Conservation (phyloP, 805 yeast species). For the Deakozyma indianensis region DNA sequence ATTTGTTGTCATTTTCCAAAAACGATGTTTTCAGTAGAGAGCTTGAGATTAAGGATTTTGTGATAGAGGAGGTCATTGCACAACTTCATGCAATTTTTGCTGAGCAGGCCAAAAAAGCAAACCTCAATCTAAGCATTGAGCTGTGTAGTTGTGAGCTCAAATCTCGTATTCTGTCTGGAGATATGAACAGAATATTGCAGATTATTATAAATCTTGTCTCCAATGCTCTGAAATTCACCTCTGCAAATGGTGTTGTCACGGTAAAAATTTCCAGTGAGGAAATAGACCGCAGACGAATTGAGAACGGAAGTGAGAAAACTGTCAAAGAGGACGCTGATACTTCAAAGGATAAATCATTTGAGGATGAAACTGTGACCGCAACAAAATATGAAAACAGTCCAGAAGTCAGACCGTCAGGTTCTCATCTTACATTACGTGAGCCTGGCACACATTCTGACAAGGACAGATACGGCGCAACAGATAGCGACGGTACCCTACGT, state of each 20-base stretch:
- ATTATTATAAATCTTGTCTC: conserved; percentile 82
- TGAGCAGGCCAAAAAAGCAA: conserved; percentile 36
- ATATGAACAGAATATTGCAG: conserved; percentile 77
- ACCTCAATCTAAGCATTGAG: conserved; percentile 48
- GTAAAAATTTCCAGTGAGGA: conserved; percentile 6
- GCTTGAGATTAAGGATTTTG: conserved; percentile 65
- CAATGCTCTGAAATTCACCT: conserved; percentile 83
- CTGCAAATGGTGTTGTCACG: conserved; percentile 29
- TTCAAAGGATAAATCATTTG: neutral
- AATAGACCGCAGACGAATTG: neutral
- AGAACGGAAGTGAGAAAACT: neutral
- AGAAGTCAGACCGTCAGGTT: neutral
- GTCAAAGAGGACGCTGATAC: neutral
- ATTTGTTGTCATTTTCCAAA: conserved; percentile 75
- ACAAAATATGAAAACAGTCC: neutral
- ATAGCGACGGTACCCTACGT: neutral
- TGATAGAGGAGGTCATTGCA: conserved; percentile 56
- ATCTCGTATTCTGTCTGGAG: conserved; percentile 43
- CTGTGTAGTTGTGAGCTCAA: conserved; percentile 35
- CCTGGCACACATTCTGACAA: neutral
- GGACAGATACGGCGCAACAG: neutral
- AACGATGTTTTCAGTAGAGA: conserved; percentile 76
- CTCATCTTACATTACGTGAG: neutral
- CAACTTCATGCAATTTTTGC: conserved; percentile 74
- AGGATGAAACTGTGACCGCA: neutral